Conservation (phyloP, 1,284 basidiomycete genomes). For the Cutaneotrichosporon cyanovorans region DNA sequence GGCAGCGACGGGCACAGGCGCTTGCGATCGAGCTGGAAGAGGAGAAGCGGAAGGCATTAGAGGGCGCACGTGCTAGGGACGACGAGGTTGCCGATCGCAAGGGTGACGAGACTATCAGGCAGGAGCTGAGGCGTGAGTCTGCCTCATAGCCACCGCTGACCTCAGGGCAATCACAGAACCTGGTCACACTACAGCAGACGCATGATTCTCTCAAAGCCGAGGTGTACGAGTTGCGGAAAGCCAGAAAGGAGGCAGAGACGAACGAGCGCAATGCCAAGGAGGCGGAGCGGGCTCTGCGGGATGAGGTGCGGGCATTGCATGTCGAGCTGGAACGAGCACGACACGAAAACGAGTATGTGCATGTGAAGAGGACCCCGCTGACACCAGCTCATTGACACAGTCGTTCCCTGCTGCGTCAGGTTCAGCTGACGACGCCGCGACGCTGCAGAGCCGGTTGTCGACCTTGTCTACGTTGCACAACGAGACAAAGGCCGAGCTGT, state of each 20-base stretch:
- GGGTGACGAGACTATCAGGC: conserved; percentile 25
- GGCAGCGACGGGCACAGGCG: conserved; percentile 32
- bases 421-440: conserved; percentile 17
- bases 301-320: conserved; percentile 30
- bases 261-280: conserved; percentile 26
- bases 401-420: conserved; percentile 22
- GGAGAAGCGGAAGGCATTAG: conserved; percentile 25
- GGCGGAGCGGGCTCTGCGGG: conserved; percentile 26
- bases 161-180: conserved; percentile 33
- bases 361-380: neutral
- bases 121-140: conserved; percentile 37
- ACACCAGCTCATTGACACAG: conserved; percentile 35
- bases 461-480: conserved; percentile 31
- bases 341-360: conserved; percentile 43
- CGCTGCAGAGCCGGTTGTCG: conserved; percentile 31
- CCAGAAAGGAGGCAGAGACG: conserved; percentile 36
- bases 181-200: conserved; percentile 27
- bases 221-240: conserved; percentile 31
- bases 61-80: conserved; percentile 13
- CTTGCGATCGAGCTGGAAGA: conserved; percentile 40
- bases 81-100: conserved; percentile 20
- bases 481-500: conserved; percentile 27
- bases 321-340: conserved; percentile 37
- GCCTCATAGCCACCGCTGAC: neutral
- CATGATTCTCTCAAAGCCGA: conserved; percentile 33